These are phyloP conservation scores for Hyaloscypha hepaticicola DNA, from an alignment of 495 filamentous ascomycete species.

Conservation along the genomic window DNA sequence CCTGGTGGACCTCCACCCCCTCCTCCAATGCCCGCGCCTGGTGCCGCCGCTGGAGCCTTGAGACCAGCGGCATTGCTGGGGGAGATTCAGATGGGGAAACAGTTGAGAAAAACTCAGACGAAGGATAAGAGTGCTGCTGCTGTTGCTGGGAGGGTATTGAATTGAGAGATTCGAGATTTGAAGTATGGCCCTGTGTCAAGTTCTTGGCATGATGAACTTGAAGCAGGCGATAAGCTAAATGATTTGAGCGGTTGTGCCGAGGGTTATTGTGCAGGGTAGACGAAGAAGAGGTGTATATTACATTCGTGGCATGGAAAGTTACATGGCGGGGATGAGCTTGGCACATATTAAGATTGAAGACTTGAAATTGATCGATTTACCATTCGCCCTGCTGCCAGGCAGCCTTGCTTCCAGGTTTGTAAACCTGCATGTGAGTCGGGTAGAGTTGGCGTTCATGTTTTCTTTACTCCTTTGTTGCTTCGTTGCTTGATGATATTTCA, in stretches of 20 bases:
- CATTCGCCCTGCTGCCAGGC: not conserved
- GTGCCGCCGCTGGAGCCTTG: slow-evolving; percentile 38
- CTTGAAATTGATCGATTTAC: not conserved
- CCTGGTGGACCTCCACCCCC: slow-evolving; percentile 41
- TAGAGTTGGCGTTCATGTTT: too few relatives aligned
- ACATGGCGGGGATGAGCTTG: slow-evolving; percentile 2
- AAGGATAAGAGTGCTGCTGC: slow-evolving; percentile 75
- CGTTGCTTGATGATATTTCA: too few relatives aligned
- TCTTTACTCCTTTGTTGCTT: too few relatives aligned
- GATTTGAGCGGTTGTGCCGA: not conserved
- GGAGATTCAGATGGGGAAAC: slow-evolving; percentile 75
- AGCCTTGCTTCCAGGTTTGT: not conserved
- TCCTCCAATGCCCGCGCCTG: slow-evolving; percentile 34
- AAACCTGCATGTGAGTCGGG: not conserved
- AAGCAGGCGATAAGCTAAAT: not conserved
- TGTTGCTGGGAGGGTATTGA: slow-evolving; percentile 69
- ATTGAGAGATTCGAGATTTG: slow-evolving; percentile 13
- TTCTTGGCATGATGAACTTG: too few relatives aligned
- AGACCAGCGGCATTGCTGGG: slow-evolving; percentile 66
- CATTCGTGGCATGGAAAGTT: not conserved
- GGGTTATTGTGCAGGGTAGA: not conserved
- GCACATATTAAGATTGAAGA: slow-evolving; percentile 4
- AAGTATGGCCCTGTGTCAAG: too few relatives aligned
- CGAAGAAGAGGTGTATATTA: slow-evolving; percentile 6
- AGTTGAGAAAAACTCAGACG: slow-evolving; percentile 78